Evolutionary conservation across 2,329 filamentous ascomycete species (phyloP).

Genomic region (Blastomyces emzantsi): DNA sequence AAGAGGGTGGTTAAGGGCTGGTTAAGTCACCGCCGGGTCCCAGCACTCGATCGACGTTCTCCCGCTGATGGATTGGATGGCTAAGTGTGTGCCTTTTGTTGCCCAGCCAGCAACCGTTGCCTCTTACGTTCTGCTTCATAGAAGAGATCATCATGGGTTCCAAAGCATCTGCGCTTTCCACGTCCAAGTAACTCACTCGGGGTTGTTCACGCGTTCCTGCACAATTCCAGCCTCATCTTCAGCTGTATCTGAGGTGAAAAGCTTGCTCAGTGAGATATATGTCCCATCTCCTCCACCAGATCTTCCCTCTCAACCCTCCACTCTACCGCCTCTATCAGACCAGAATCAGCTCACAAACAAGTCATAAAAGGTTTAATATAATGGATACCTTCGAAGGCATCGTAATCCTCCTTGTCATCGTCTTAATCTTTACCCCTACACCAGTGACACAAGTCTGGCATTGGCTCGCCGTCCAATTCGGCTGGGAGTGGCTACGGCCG

Average conservation of each 20-base stretch:
- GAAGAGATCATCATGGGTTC: neutral
- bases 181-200: neutral
- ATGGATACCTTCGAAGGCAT: slow-evolving; percentile 5
- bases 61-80: neutral
- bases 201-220: neutral
- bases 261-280: neutral
- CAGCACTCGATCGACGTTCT: neutral
- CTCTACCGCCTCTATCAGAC: neutral
- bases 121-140: neutral
- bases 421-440: slow-evolving; percentile 2
- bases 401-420: slow-evolving; percentile 1
- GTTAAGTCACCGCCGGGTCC: neutral
- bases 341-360: neutral
- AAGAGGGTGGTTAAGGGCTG: neutral
- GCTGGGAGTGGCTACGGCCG: neutral
- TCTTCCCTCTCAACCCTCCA: neutral
- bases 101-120: neutral
- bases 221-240: neutral
- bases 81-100: neutral
- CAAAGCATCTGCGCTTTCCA: neutral
- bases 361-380: neutral
- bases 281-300: neutral
- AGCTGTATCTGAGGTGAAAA: no score
- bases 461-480: slow-evolving; percentile 4
- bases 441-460: slow-evolving; percentile 3